Conservation (phyloP, 1,139 yeast species). For the Kluyveromyces sp. region DNA sequence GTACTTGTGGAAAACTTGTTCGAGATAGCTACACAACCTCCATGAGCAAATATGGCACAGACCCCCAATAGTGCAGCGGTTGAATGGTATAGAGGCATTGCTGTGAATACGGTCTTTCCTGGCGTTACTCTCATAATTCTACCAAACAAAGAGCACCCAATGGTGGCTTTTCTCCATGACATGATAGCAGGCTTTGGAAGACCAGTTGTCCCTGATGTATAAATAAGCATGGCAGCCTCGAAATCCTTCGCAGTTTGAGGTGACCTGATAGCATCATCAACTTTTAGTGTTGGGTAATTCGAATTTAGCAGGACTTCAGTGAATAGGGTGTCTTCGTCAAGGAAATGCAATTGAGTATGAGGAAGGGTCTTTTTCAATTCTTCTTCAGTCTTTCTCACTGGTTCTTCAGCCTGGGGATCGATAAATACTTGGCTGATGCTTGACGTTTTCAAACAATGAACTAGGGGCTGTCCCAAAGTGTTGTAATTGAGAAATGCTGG, state of each 20-base stretch:
- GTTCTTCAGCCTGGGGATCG: constrained; percentile 61
- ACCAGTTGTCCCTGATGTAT: constrained; percentile 94
- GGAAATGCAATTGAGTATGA: constrained; percentile 41
- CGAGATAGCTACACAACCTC: constrained; percentile 68
- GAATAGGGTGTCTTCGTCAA: constrained; percentile 48
- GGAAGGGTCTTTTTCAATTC: constrained; percentile 39
- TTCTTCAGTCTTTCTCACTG: constrained; percentile 48
- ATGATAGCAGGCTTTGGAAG: constrained; percentile 91
- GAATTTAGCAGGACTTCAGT: constrained; percentile 38
- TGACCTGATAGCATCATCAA: constrained; percentile 50
- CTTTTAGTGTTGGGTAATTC: constrained; percentile 46
- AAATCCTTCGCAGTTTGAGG: constrained; percentile 45
- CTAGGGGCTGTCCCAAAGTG: constrained; percentile 62
- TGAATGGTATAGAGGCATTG: constrained; percentile 95
- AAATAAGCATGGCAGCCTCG: constrained; percentile 66
- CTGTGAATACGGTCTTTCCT: constrained; percentile 63
- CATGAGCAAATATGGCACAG: constrained; percentile 65
- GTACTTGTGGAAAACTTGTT: constrained; percentile 78
- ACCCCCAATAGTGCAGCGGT: constrained; percentile 88
- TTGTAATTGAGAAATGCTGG: constrained; percentile 88
- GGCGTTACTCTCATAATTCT: constrained; percentile 55
- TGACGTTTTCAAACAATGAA: constrained; percentile 73
- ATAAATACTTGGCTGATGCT: constrained; percentile 59
- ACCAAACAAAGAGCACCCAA: constrained; percentile 69
- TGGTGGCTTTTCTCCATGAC: constrained; percentile 75